These are phyloP conservation scores for Xylaria sp. DNA, from an alignment of 2,329 filamentous ascomycete species.

Conservation along the genomic window DNA sequence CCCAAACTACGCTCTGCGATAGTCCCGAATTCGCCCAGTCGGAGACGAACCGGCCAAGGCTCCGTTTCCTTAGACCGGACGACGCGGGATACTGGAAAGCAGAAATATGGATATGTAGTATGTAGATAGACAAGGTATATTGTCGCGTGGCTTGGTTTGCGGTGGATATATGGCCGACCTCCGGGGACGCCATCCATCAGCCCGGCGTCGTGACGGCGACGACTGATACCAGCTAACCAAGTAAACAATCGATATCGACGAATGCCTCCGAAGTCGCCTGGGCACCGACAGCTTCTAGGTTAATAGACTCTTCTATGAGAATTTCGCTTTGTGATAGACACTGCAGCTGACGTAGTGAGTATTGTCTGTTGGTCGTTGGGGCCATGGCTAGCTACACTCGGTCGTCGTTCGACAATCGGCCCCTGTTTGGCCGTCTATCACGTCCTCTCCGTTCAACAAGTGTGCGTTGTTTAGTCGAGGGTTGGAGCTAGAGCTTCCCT, in stretches of 20 bases:
- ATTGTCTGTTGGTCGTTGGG: constrained; percentile 1
- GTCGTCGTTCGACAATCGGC: not conserved
- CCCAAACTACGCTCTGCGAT: constrained; percentile 5
- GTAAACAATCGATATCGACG: constrained; percentile 8
- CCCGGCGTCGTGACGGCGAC: constrained; percentile 18
- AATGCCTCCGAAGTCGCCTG: constrained; percentile 9
- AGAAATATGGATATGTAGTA: not conserved
- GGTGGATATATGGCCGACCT: constrained; percentile 1
- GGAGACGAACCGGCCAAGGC: constrained; percentile 13
- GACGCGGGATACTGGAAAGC: constrained; percentile 5
- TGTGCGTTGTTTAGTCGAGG: constrained; percentile 3
- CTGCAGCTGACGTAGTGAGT: not conserved
- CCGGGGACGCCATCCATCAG: constrained; percentile 7
- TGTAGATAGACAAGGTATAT: not conserved
- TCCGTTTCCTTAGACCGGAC: not conserved
- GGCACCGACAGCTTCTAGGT: constrained; percentile 12
- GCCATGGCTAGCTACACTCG: not conserved
- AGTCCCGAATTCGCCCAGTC: constrained; percentile 11
- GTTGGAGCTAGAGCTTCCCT: not conserved
- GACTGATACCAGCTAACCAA: constrained; percentile 15
- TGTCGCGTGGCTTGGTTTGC: constrained; percentile 2
- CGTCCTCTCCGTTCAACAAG: constrained; percentile 4
- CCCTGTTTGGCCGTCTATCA: constrained; percentile 8
- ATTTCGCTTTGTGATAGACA: not conserved
- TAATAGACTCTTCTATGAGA: constrained; percentile 10